phyloP scores from a whole-genome alignment of 306 rosid species.

The Dalbergia cochinchinensis region DNA sequence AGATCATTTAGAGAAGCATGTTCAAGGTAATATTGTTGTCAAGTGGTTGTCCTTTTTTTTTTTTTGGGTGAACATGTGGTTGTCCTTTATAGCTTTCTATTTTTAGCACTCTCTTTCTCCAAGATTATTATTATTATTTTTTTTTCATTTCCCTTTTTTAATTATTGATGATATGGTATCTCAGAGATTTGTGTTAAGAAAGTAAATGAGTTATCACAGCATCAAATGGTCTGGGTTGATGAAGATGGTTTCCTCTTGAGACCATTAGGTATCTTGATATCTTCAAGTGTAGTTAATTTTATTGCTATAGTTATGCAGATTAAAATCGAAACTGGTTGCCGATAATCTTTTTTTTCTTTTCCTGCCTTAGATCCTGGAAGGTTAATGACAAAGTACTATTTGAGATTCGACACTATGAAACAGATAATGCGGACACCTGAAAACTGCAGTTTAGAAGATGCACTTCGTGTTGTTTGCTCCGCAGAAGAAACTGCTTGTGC shows the following conservation, averaged over 20 bases:
- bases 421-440: slow-evolving; percentile 86
- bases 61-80: neutral
- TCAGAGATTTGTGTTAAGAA: slow-evolving; percentile 85
- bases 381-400: slow-evolving; percentile 92
- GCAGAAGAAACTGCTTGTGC: slow-evolving; percentile 94
- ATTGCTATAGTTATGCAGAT: slow-evolving; percentile 31
- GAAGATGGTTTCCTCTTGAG: slow-evolving; percentile 96
- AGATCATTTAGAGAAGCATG: slow-evolving; percentile 69
- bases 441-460: slow-evolving; percentile 78
- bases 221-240: slow-evolving; percentile 90
- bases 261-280: slow-evolving; percentile 73
- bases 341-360: slow-evolving; percentile 40
- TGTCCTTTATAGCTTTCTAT: slow-evolving; percentile 14
- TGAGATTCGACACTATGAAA: slow-evolving; percentile 96
- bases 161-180: slow-evolving; percentile 39
- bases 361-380: slow-evolving; percentile 83
- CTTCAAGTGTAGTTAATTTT: slow-evolving; percentile 24
- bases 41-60: neutral
- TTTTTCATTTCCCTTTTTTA: slow-evolving; percentile 14
- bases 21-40: slow-evolving; percentile 69
- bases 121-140: neutral
- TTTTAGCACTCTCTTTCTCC: slow-evolving; percentile 26
- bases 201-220: slow-evolving; percentile 80
- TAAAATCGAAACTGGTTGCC: slow-evolving; percentile 34
- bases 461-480: slow-evolving; percentile 78